A percentile compares a stretch with the other conserved stretches of the same genome.
phyloP scores from a whole-genome alignment of 148 eudicot genomes.

The Fallopia convolvulus region DNA sequence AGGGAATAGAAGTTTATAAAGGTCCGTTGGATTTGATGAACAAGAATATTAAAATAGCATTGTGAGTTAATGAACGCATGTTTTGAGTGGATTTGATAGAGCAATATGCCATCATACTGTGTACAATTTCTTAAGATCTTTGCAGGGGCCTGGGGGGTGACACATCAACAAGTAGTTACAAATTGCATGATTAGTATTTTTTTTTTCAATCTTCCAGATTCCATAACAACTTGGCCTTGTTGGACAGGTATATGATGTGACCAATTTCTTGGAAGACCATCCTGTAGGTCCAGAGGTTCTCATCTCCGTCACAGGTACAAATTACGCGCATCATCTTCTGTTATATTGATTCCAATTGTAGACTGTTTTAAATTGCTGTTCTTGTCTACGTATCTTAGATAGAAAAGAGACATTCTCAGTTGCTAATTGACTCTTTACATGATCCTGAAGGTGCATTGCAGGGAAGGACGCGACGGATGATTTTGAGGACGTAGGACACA shows the following conservation, averaged over 20 bases:
- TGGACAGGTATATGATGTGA: conserved; percentile 73
- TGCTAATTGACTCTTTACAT: background rate
- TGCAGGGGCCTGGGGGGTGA: no score
- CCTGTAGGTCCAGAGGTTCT: conserved; percentile 91
- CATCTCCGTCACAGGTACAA: conserved; percentile 67
- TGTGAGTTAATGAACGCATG: background rate
- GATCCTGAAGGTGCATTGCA: conserved; percentile 15
- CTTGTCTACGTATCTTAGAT: no score
- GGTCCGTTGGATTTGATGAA: no score
- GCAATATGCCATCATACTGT: background rate
- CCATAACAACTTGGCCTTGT: background rate
- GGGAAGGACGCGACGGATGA: conserved; percentile 94
- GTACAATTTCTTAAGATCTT: background rate
- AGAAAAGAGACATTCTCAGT: no score
- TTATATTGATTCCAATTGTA: no score
- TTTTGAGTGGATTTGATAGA: background rate
- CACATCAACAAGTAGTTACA: no score
- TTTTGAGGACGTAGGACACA: conserved; percentile 91
- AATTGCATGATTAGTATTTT: no score
- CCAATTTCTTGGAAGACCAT: conserved; percentile 87
- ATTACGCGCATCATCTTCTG: background rate
- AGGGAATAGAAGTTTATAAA: no score
- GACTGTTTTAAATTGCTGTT: no score
- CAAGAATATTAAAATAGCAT: background rate
- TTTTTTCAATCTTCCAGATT: background rate